Base-by-base conservation (phyloP, 2,329 filamentous ascomycete genomes). In the Penicillium oxalicum region DNA sequence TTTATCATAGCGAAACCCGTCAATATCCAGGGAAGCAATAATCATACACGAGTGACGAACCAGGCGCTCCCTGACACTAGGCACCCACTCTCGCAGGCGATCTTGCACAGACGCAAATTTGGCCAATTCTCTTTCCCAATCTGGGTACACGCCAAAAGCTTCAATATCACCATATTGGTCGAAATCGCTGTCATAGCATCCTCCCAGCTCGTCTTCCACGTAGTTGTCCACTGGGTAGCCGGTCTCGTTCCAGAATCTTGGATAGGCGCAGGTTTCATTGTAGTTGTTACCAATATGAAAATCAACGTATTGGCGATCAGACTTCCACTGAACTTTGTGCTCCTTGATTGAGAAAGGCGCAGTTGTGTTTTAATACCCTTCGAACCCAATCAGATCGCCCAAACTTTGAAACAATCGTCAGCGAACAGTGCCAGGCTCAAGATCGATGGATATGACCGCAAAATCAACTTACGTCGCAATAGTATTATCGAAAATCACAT, bases 91-190 rank as follows among this genome's bases (percentile, higher is more conserved):
- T 45, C 82, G 76, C 3, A 86, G 70, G 60, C 82, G 80, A 63
- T 86, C 82, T 64, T 86, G 82, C 1, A 84, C 82, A 37, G 78
- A 81, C 41, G 81, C 80, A 64, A 85, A 86, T 56, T 84, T 85
- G 18, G 80, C 76, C 37, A 85, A 71, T 61, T 85, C 79, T 61
- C 80, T 78, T 58, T 82, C 70, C 77, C 79, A 84, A 59, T 84
- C 79, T 0, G 80, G 77, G 49, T 77, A 83, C 11, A 81, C 76
- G 54, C 81, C 82, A 56, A 84, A 83, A 36, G 80, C 80, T 61
- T 81, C 78, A 25, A 78, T 77, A 55, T 84, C 81, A 45, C 82
- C 82, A 53, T 80, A 84, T 63, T 81, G 78, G 58, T 84, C 80
- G 53, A 84, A 85, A 37, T 85, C 81, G 54, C 79, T 82, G 62